A percentile compares a stretch with the other conserved stretches of the same genome.
Evolutionary conservation across 352 stramenopile species (phyloP).

Genomic region (Pythium biforme): DNA sequence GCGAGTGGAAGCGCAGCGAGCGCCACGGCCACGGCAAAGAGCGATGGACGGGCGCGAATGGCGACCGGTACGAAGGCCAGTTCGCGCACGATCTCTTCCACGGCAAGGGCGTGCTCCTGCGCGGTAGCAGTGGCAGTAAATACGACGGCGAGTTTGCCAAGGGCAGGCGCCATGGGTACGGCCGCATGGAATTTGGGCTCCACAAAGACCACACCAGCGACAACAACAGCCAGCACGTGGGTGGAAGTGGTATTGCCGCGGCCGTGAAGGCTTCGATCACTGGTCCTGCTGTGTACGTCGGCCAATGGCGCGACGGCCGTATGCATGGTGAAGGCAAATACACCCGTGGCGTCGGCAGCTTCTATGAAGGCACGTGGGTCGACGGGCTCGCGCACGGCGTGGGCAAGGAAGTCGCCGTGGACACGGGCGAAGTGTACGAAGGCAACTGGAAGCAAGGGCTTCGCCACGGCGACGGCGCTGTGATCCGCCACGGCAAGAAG

Average conservation of each 20-base stretch:
- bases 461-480: conserved; percentile 54
- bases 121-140: conserved; percentile 38
- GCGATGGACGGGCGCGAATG: conserved; percentile 38
- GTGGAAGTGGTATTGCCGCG: neutral
- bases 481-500: conserved; percentile 43
- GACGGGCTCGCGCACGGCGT: conserved; percentile 56
- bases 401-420: conserved; percentile 47
- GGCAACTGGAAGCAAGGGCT: conserved; percentile 52
- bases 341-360: conserved; percentile 50
- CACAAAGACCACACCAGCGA: neutral
- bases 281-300: conserved; percentile 39
- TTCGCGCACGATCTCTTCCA: conserved; percentile 58
- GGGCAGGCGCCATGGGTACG: conserved; percentile 49
- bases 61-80: conserved; percentile 65
- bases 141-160: conserved; percentile 64
- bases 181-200: conserved; percentile 60
- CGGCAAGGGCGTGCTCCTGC: conserved; percentile 46
- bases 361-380: conserved; percentile 67
- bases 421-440: conserved; percentile 54
- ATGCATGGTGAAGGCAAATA: conserved; percentile 76
- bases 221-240: neutral
- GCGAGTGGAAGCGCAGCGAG: conserved; percentile 55
- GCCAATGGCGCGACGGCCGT: conserved; percentile 55
- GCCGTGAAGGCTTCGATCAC: neutral
- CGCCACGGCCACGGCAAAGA: conserved; percentile 59